Evolutionary conservation across 148 eudicot species (phyloP).

Genomic region (Drosera capensis): DNA sequence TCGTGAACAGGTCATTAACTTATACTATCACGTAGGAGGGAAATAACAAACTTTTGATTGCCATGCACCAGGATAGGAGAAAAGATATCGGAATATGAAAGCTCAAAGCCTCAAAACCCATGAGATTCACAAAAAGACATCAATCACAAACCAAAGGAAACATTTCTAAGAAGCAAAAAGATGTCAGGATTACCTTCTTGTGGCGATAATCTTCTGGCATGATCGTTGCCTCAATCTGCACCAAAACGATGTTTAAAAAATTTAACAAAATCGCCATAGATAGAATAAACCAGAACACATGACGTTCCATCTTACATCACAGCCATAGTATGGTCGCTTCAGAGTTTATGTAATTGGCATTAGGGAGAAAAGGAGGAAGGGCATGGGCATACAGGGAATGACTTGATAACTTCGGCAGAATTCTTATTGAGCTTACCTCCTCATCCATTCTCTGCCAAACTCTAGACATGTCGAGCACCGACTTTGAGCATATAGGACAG

Average conservation of each 20-base stretch:
- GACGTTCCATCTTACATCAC: no score
- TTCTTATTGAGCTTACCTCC: conserved; percentile 35
- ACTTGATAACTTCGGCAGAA: background rate
- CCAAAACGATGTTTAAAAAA: conserved; percentile 2
- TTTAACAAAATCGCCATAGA: background rate
- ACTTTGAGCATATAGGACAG: conserved; percentile 88
- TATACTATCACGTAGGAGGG: background rate
- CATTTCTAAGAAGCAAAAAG: background rate
- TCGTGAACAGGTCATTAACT: background rate
- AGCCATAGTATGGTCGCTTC: no score
- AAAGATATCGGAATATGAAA: no score
- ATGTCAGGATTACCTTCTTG: conserved; percentile 49
- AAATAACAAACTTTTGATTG: background rate
- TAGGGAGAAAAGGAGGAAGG: no score
- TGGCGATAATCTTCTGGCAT: conserved; percentile 87
- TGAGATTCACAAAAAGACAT: no score
- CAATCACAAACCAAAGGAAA: background rate
- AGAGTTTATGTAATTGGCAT: no score
- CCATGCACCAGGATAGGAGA: background rate
- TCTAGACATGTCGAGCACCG: conserved; percentile 72
- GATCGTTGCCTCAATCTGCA: conserved; percentile 70
- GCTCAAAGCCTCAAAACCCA: no score
- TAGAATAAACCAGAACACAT: background rate
- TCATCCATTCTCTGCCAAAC: conserved; percentile 78
- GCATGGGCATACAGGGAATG: background rate